A percentile compares a stretch with the other conserved stretches of the same genome.
Conservation (phyloP, 257 asterid genomes). For the Jaltomata sinuosa region DNA sequence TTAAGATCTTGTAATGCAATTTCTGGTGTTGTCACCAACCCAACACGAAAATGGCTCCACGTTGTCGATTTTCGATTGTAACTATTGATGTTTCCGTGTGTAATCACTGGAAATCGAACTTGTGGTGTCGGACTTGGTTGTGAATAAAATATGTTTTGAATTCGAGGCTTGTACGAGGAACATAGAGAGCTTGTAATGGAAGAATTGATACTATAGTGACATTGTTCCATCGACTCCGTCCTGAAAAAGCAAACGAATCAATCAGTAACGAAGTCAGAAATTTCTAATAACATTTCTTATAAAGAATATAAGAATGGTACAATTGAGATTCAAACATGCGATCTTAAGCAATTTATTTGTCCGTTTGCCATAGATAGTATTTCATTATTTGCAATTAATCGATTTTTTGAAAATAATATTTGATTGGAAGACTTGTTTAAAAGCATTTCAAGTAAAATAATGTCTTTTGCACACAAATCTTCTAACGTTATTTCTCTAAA, state of each 20-base stretch:
- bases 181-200: neutral
- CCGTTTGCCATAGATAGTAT: too few relatives aligned
- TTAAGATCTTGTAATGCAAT: slow-evolving; percentile 49
- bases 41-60: slow-evolving; percentile 51
- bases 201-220: slow-evolving; percentile 15
- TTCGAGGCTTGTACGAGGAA: neutral
- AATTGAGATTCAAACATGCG: neutral
- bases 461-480: too few relatives aligned
- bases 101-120: slow-evolving; percentile 20
- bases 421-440: too few relatives aligned
- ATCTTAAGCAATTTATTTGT: neutral
- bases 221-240: slow-evolving; percentile 47
- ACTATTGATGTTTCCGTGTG: neutral
- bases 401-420: too few relatives aligned
- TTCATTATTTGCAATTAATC: too few relatives aligned
- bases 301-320: neutral
- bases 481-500: too few relatives aligned
- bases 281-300: neutral
- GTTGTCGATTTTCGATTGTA: slow-evolving; percentile 14
- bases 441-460: too few relatives aligned
- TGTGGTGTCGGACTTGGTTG: slow-evolving; percentile 80
- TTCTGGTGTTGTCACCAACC: slow-evolving; percentile 59
- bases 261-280: neutral
- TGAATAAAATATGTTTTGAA: slow-evolving; percentile 47
- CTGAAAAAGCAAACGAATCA: slow-evolving; percentile 15